Conservation (phyloP, 164 flowering plant species). For the Magnolia changhungtana region DNA sequence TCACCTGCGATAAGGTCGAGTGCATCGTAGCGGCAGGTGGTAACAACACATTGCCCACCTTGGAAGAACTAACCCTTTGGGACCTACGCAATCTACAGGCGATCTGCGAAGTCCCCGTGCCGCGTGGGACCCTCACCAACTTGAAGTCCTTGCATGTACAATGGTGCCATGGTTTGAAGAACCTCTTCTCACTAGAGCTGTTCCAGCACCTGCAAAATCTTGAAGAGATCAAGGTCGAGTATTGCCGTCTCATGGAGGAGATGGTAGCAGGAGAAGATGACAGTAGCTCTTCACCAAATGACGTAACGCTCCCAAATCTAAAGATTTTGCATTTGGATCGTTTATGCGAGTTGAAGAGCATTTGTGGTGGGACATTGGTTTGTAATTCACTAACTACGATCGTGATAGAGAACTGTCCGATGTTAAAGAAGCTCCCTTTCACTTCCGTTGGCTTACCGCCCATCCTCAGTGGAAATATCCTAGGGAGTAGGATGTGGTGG, state of each 20-base stretch:
- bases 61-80: neutral
- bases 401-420: neutral
- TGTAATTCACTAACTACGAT: neutral
- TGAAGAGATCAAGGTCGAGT: neutral
- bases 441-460: neutral
- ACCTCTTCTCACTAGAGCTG: neutral
- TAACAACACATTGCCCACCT: neutral
- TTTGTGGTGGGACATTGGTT: neutral
- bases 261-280: neutral
- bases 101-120: neutral
- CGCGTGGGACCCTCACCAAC: neutral
- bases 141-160: neutral
- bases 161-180: neutral
- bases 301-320: neutral
- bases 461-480: neutral
- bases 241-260: neutral
- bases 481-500: neutral
- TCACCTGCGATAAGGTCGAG: neutral
- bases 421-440: neutral
- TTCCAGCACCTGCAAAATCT: neutral
- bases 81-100: neutral
- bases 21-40: neutral
- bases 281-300: too few relatives aligned
- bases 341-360: neutral
- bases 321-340: neutral